Base-by-base conservation (phyloP, 164 flowering plant genomes). In the Piper longum region DNA sequence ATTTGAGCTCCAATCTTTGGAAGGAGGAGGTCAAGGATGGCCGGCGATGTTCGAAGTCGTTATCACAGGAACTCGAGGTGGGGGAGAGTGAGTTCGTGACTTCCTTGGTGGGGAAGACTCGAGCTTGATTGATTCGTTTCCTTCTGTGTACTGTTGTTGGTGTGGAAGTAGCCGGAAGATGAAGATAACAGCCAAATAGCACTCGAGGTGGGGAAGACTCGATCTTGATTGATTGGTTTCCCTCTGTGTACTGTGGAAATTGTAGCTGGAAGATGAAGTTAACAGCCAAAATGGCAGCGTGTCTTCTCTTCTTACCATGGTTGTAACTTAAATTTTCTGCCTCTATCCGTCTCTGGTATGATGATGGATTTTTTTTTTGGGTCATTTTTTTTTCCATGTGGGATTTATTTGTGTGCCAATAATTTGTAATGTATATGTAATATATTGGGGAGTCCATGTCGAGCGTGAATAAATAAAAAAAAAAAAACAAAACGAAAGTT, bases 391-490 rank as follows among this genome's bases (percentile, higher is more conserved):
- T 5, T 60, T 26, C 36, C 36, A 26, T 26, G 36, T 26, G 62
- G 60, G 41, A 62, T 66, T 62, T 71, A 60, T 60, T 57, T 64
- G 72, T 63, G 61, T 67, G 62, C 44, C 44, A 66, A 66, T 67
- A 71, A 66, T 67, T 48, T 56, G 60, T 43, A 16, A 48, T 71
- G 69, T 71, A 26, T 26, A 66, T 71, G 67, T 66, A 67, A 62
- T 71, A 59, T 62, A 71, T 66, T 71, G 73, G 45, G 66, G 67
- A 60, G 55, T 64, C 51, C 48, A 59, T 62, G 59, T 66, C 58
- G 70, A 66, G 67, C 66, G 67, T 63, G 64, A 71, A 71, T 66
- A 63, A 71, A 63, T 54, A 54, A 57, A 57, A 57, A n/a, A 19
- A 1, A 41, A 54, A 54, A 44, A 7, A 59, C 17, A 57, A 57